A percentile compares a stretch with the other conserved stretches of the same genome.
Conservation (phyloP, 164 flowering plant species). For the Litsea cubeba region DNA sequence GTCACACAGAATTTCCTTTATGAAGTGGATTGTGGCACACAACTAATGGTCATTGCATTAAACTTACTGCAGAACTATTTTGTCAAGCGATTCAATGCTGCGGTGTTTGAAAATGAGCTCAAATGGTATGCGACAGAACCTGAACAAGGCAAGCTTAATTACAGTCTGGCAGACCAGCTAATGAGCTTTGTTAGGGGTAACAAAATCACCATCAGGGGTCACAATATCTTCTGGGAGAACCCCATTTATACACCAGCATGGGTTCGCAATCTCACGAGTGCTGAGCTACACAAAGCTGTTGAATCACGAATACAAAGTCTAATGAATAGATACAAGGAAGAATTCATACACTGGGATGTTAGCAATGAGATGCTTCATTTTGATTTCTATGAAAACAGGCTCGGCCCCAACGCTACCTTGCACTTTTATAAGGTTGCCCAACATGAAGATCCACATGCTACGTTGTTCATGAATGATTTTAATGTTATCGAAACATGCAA, state of each 20-base stretch:
- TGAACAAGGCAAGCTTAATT: slow-evolving; percentile 57
- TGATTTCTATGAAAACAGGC: slow-evolving; percentile 68
- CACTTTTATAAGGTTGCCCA: slow-evolving; percentile 60
- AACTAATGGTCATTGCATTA: neutral
- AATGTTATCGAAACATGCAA: slow-evolving; percentile 86
- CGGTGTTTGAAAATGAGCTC: slow-evolving; percentile 92
- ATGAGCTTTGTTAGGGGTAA: slow-evolving; percentile 60
- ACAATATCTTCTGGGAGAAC: slow-evolving; percentile 97
- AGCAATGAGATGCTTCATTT: slow-evolving; percentile 92
- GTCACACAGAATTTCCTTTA: too few relatives aligned
- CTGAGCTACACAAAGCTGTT: slow-evolving; percentile 48
- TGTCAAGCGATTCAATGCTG: slow-evolving; percentile 73
- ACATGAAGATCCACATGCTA: slow-evolving; percentile 63
- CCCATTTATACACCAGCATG: slow-evolving; percentile 69
- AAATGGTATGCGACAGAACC: slow-evolving; percentile 91
- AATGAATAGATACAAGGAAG: slow-evolving; percentile 58
- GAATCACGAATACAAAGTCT: slow-evolving; percentile 57
- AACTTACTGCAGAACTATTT: slow-evolving; percentile 66
- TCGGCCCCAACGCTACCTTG: slow-evolving; percentile 61
- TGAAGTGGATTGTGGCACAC: too few relatives aligned
- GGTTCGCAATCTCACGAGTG: slow-evolving; percentile 64
- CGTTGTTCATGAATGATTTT: slow-evolving; percentile 81
- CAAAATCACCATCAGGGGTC: slow-evolving; percentile 64
- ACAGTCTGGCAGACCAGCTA: slow-evolving; percentile 71
- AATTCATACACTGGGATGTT: slow-evolving; percentile 95